Evolutionary conservation across 2,329 filamentous ascomycete species (phyloP).

Genomic region (Colletotrichum sp.): DNA sequence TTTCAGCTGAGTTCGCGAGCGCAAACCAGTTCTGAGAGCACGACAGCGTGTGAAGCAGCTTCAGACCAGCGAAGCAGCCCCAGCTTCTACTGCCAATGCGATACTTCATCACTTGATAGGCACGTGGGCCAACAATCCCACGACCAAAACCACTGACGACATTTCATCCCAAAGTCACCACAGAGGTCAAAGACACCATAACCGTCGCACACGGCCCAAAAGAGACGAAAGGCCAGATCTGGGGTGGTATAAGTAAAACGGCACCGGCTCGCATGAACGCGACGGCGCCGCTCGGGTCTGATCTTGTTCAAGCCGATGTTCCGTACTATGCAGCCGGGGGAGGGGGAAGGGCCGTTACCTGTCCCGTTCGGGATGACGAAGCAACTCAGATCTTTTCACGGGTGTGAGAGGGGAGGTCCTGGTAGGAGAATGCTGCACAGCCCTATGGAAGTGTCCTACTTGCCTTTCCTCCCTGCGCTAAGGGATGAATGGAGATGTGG

Average conservation of each 20-base stretch:
- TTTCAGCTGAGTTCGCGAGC: fast-evolving
- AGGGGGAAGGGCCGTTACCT: background rate
- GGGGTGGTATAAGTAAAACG: background rate
- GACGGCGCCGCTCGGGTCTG: background rate
- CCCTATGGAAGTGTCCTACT: background rate
- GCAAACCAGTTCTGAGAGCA: background rate
- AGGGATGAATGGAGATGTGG: background rate
- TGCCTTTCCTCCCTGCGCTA: background rate
- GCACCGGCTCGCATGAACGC: background rate
- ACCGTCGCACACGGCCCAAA: background rate
- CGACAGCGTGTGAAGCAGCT: background rate
- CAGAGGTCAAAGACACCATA: background rate
- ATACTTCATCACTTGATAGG: background rate
- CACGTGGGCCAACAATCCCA: background rate
- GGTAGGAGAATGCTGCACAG: background rate
- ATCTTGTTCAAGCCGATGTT: background rate
- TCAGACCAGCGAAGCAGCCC: background rate
- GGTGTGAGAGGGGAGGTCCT: background rate
- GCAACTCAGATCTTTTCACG: background rate
- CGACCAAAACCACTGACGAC: background rate
- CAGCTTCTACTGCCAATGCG: too few species aligned
- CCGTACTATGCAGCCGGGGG: background rate
- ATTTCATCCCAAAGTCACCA: background rate
- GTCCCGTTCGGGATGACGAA: background rate
- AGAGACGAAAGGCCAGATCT: background rate